Evolutionary conservation across 768 basidiomycete genomes (phyloP).

Genomic region (Leccinum aurantiacum): DNA sequence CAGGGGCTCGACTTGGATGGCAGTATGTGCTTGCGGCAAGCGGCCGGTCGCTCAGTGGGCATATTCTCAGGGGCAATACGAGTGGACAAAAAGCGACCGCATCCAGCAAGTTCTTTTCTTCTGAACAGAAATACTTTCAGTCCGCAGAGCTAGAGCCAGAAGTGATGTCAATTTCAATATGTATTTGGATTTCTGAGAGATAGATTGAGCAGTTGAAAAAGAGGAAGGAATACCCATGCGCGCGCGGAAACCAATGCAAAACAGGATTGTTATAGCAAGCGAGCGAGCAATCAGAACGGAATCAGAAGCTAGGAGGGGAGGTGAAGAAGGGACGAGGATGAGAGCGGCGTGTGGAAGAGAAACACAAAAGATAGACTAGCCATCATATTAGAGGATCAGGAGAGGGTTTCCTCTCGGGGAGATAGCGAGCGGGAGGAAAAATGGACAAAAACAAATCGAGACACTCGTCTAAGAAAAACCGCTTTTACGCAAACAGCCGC

Average conservation of each 20-base stretch:
- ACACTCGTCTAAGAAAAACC: constrained; percentile 6
- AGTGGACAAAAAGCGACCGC: background rate
- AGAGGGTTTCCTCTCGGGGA: background rate
- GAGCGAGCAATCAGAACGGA: background rate
- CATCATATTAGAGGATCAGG: constrained; percentile 7
- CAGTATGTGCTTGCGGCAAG: background rate
- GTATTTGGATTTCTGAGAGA: background rate
- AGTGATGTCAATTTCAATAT: background rate
- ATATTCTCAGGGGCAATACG: background rate
- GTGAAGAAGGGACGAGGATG: background rate
- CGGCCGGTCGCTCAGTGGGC: background rate
- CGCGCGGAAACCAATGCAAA: constrained; percentile 14
- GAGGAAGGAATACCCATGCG: background rate
- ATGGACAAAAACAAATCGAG: background rate
- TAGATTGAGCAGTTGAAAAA: background rate
- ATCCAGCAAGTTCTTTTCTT: background rate
- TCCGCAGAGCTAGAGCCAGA: background rate
- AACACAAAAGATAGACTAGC: constrained; percentile 10
- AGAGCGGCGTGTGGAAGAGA: constrained; percentile 1
- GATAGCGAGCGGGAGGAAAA: background rate
- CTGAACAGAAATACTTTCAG: background rate
- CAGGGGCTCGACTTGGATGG: background rate
- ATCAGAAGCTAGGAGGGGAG: background rate
- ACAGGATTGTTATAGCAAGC: constrained; percentile 22
- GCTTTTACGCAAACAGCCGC: constrained; percentile 24